These are phyloP conservation scores for Sinapis alba DNA, from an alignment of 441 rosid genomes.

Conservation along the genomic window DNA sequence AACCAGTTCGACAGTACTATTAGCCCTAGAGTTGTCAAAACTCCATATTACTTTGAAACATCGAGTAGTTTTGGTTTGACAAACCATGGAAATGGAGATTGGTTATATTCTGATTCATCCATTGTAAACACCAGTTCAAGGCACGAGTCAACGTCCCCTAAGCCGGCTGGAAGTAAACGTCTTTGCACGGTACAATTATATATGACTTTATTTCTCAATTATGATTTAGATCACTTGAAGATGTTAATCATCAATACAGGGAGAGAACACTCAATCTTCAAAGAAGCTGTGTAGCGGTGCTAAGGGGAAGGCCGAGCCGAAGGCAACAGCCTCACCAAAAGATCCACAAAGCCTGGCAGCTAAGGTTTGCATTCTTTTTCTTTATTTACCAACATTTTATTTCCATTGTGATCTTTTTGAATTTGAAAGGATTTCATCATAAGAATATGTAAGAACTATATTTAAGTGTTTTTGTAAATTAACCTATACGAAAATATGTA, in stretches of 20 bases:
- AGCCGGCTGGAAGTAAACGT: conserved; percentile 50
- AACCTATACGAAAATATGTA: neutral
- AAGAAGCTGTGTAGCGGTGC: conserved; percentile 62
- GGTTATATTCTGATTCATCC: conserved; percentile 58
- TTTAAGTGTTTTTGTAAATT: neutral
- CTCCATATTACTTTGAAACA: conserved; percentile 43
- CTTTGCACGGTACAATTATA: conserved; percentile 42
- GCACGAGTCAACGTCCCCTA: conserved; percentile 46
- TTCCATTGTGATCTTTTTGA: neutral
- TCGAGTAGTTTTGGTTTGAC: conserved; percentile 42
- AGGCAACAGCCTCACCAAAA: conserved; percentile 51
- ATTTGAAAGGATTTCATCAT: neutral
- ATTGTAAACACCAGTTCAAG: conserved; percentile 37
- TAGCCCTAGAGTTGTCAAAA: conserved; percentile 40
- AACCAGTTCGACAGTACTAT: conserved; percentile 37
- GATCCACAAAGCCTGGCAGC: conserved; percentile 95
- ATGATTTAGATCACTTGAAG: neutral
- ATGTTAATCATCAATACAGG: conserved; percentile 40
- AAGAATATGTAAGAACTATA: neutral
- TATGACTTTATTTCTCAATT: neutral
- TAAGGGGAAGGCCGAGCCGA: conserved; percentile 48
- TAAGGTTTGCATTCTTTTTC: conserved; percentile 50
- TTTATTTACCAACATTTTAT: neutral
- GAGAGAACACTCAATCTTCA: conserved; percentile 48
- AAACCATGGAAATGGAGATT: conserved; percentile 43